Conservation (phyloP, 2,329 filamentous ascomycete genomes). For the Hypoxylon rubiginosum region DNA sequence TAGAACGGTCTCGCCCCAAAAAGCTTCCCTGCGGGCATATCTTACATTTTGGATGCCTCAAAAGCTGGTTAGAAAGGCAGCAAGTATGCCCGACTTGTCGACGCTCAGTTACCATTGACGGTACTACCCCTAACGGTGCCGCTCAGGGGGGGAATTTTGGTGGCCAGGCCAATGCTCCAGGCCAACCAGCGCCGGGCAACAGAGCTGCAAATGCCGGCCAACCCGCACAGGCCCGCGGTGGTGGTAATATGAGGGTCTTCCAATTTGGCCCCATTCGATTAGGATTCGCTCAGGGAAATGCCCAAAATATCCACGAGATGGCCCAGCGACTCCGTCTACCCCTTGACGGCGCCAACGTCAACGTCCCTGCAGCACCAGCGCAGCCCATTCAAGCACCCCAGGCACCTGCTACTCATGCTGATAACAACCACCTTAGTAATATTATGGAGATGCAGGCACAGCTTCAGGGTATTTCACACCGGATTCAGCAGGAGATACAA, state of each 20-base stretch:
- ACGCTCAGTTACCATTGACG: conserved; percentile 80
- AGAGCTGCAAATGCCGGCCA: conserved; percentile 51
- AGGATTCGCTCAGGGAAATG: conserved; percentile 79
- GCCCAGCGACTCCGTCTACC: conserved; percentile 72
- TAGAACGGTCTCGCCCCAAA: conserved; percentile 90
- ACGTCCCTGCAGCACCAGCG: conserved; percentile 37
- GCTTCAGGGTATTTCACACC: conserved; percentile 75
- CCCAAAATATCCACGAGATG: conserved; percentile 74
- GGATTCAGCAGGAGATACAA: conserved; percentile 76
- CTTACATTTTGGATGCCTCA: conserved; percentile 91
- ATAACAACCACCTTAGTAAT: conserved; percentile 31
- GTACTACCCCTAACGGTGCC: conserved; percentile 52
- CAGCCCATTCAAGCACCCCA: conserved; percentile 22
- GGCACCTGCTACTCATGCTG: conserved; percentile 11
- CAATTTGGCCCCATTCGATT: conserved; percentile 82
- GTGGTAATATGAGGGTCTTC: conserved; percentile 70
- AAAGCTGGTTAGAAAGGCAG: conserved; percentile 97
- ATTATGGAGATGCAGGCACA: conserved; percentile 66
- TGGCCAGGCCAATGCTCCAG: conserved; percentile 50
- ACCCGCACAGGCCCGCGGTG: conserved; percentile 53
- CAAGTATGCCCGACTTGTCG: conserved; percentile 97
- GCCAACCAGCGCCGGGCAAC: conserved; percentile 45
- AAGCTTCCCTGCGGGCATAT: conserved; percentile 97
- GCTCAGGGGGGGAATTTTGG: conserved; percentile 51
- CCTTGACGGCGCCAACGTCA: conserved; percentile 49